Percentiles rank a stretch among this genome's conserved stretches.
Evolutionary conservation across 805 yeast genomes (phyloP).

Genomic region (Candida oleophila): DNA sequence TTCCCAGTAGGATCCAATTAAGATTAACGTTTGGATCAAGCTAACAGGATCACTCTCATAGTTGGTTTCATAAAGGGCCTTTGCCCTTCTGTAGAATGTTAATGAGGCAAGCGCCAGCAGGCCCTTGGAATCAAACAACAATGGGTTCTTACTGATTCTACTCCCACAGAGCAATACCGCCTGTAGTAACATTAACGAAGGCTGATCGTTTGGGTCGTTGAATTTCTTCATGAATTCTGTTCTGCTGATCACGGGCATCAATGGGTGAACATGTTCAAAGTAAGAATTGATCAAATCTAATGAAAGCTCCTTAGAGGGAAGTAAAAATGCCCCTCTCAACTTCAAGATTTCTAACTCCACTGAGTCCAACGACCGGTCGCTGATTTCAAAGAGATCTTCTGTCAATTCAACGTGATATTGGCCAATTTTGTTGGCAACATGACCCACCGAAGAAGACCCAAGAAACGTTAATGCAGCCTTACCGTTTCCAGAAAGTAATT

Average conservation of each 20-base stretch:
- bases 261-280: conserved; percentile 65
- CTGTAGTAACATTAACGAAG: conserved; percentile 65
- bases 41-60: conserved; percentile 65
- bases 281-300: conserved; percentile 60
- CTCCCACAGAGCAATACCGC: conserved; percentile 70
- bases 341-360: conserved; percentile 66
- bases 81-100: conserved; percentile 66
- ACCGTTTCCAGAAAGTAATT: conserved; percentile 22
- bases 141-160: conserved; percentile 55
- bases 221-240: conserved; percentile 57
- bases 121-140: conserved; percentile 48
- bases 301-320: conserved; percentile 61
- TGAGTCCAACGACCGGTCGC: conserved; percentile 43
- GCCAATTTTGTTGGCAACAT: conserved; percentile 45
- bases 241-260: conserved; percentile 66
- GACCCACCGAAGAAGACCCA: conserved; percentile 52
- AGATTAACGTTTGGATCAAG: conserved; percentile 57
- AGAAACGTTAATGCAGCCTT: conserved; percentile 44
- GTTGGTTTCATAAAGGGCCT: conserved; percentile 68
- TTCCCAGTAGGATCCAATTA: conserved; percentile 72
- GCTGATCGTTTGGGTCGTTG: conserved; percentile 56
- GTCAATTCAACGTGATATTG: conserved; percentile 48
- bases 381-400: conserved; percentile 36
- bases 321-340: conserved; percentile 64
- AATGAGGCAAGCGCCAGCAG: conserved; percentile 51